Base-by-base conservation (phyloP, 257 asterid genomes). In the Dorcoceras hygrometricum region DNA sequence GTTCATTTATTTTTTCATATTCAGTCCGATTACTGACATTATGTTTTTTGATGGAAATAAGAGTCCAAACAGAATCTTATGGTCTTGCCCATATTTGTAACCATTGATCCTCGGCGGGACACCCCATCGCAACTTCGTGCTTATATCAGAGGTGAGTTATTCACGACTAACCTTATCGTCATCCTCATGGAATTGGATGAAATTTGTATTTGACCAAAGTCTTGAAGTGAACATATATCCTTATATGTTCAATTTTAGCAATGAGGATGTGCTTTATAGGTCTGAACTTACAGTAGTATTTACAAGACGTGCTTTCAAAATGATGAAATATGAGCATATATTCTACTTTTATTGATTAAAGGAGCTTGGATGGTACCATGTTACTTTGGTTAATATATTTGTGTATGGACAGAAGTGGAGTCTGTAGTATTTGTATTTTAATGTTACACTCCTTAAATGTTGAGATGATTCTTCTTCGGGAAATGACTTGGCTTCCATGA, bases 71-170 rank as follows among this genome's bases (percentile, higher is more conserved):
- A 85, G 80, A 81, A 90, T 64, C 75, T 81, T 77, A 87, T 79
- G 86, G 77, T 94, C 55, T 86, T 85, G 39, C 97, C 99, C 24
- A 65, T 91, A 71, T 94, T 90, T 81, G 99, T 94, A 71, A 86
- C 99, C 18, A 83, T 94, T 71, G 99, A 94, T 79, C 97, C 99
- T 74, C 99, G 90, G 70, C 87, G 94, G 59, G 99, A 94, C 79
- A 87, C 83, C 63, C 95, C 96, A 53, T 76, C 89, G 12, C 99
- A 90, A 4, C 97, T 94, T 54, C 83, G 77, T 75, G 88, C 95
- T 76, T 94, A 94, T 73, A 81, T 94, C 43, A 73, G 78, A 78
- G 99, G 99, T 85, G 53, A 74, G 88, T 46, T 24, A 6, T 69
- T 77, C 63, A 51, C 59, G 14, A 29, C 59, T 57, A 5, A 22